Conservation (phyloP, 208 protist species). For the Trypanosoma theileri region DNA sequence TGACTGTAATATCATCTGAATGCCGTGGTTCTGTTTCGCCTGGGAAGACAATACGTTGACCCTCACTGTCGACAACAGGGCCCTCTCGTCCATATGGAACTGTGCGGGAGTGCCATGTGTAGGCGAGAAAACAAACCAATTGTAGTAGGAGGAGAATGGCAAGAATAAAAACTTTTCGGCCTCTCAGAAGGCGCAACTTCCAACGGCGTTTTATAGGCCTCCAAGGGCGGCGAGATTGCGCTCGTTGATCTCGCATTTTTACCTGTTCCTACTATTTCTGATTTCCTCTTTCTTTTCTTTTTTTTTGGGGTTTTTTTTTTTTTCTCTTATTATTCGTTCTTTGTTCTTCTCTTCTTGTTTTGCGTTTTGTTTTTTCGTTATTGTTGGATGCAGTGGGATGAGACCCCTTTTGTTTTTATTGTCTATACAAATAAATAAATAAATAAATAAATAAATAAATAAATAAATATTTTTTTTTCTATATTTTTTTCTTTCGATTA, state of each 20-base stretch:
- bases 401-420: too few species aligned
- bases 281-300: too few species aligned
- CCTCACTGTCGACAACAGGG: neutral
- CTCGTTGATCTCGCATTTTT: slow-evolving; percentile 5
- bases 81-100: neutral
- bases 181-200: neutral
- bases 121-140: neutral
- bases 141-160: slow-evolving; percentile 8
- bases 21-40: slow-evolving; percentile 38
- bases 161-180: slow-evolving; percentile 4
- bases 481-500: too few species aligned
- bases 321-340: too few species aligned
- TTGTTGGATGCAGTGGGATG: too few species aligned
- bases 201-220: neutral
- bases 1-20: slow-evolving; percentile 32
- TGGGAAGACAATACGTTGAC: slow-evolving; percentile 12
- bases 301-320: too few species aligned
- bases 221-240: neutral
- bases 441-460: too few species aligned
- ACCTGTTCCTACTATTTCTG: neutral
- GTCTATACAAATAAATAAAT: too few species aligned
- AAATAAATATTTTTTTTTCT: too few species aligned
- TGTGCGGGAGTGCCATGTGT: neutral
- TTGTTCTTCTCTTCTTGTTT: too few species aligned
- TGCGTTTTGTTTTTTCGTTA: too few species aligned